Conservation (phyloP, 1,284 basidiomycete species). For the Marasmius tenuissimus region DNA sequence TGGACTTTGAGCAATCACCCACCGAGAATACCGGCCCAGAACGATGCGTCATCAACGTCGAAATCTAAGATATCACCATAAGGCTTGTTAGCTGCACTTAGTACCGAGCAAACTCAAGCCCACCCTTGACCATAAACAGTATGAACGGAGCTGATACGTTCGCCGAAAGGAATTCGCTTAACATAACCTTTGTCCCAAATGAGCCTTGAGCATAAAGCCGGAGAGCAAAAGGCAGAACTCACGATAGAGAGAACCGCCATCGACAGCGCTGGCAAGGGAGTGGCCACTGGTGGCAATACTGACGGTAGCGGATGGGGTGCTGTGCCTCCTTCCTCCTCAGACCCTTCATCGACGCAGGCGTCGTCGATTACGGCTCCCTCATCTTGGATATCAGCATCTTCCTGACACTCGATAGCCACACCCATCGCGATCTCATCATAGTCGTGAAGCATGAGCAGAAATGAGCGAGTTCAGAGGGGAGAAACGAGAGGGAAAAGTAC, state of each 20-base stretch:
- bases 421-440: not conserved
- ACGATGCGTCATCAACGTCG: not conserved
- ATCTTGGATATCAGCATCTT: not conserved
- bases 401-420: not conserved
- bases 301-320: not conserved
- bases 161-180: not conserved
- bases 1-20: conserved; percentile 39
- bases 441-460: not conserved
- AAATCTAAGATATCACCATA: not conserved
- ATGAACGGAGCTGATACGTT: not conserved
- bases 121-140: conserved; percentile 1
- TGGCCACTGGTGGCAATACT: not conserved
- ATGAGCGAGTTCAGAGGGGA: not conserved
- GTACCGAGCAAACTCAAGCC: not conserved
- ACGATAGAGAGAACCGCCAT: not conserved
- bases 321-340: not conserved
- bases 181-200: not conserved
- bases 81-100: not conserved
- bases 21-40: conserved; percentile 23
- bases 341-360: no score
- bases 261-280: not conserved
- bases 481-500: not conserved
- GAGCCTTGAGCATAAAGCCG: not conserved
- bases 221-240: not conserved
- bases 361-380: not conserved